These are phyloP conservation scores for Chlorella sorokiniana DNA, from an alignment of 139 green algal species.

Conservation along the genomic window DNA sequence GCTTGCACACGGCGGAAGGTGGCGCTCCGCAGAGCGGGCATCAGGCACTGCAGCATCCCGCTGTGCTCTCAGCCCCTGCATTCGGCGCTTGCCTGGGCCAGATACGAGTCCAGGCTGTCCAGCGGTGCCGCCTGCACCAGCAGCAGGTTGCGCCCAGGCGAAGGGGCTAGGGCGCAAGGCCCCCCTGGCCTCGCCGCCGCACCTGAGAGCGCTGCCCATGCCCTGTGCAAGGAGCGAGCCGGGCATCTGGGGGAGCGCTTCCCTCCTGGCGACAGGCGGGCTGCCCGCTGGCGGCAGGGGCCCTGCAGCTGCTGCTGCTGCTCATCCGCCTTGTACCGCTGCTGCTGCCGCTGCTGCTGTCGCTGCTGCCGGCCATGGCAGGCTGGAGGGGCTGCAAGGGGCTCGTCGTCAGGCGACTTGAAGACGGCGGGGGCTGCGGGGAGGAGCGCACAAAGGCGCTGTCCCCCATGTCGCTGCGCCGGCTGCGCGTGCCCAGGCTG, in stretches of 20 bases:
- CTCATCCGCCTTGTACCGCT: neutral
- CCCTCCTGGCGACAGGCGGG: no score
- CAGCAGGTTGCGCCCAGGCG: conserved; percentile 14
- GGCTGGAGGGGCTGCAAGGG: neutral
- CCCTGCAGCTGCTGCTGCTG: conserved; percentile 10
- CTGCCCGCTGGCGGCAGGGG: neutral
- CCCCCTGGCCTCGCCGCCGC: no score
- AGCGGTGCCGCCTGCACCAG: neutral
- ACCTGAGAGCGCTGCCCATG: no score
- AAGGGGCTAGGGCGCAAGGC: no score
- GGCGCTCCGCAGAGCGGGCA: no score
- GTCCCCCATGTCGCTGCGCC: conserved; percentile 2
- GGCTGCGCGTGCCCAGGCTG: neutral
- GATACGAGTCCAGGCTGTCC: neutral
- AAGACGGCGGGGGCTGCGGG: neutral
- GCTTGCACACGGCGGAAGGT: no score
- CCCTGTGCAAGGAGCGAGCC: no score
- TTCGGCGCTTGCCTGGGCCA: neutral
- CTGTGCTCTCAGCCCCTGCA: neutral
- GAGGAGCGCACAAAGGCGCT: conserved; percentile 11
- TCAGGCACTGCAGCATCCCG: no score
- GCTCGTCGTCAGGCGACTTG: conserved; percentile 13
- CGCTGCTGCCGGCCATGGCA: no score
- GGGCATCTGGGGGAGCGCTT: no score
- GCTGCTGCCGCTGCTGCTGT: neutral